Base-by-base conservation (phyloP, 352 stramenopile species). In the Pythium dissotocum region DNA sequence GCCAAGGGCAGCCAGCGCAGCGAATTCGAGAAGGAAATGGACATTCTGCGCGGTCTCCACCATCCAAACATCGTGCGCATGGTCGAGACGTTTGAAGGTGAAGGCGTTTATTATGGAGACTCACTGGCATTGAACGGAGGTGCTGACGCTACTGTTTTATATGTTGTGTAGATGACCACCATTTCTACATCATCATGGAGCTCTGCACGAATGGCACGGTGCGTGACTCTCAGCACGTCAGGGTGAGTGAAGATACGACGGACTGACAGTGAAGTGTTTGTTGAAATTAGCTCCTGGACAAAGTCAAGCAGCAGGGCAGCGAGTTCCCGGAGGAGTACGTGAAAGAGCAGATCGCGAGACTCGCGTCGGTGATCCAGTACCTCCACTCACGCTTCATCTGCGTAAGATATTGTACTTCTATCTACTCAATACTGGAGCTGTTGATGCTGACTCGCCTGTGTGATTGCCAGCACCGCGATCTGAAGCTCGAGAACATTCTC, bases 181-280 rank as follows among this genome's bases (percentile, higher is more conserved):
- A 92, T 59, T 93, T 94, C 65, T 90, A 89, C 65, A 93, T 94
- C 69, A 90, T 94, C 77, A 94, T 94, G 86, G 86, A 94, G 67
- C 80, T 94, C 32, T 85, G 81, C 42, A 71, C 77, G 9, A 79
- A 78, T 4, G 86, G 86, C 59, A 92, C 83, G 55, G 80, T 89
- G 66, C 2, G 75, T 65, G 26, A 4, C 4, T 51, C 40, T 48
- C 3, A 48, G 14, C 42, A 13, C 18, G 3, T 8, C 2, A 8
- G n/a, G 42, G 42, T 24, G 42, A 10, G 42, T 12, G 42, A 51
- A 10, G 10, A 16, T 14, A 14, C 36, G 16, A 42, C 12, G 36
- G 10, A 2, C 36, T 42, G 6, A 42, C 6, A 10, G 8, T 42
- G 8, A 16, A 4, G 6, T n/a, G 28, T 21, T 21, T 44, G 3